phyloP scores from a whole-genome alignment of 1,139 yeast genomes.

The Hyphopichia wangnamkhiaoensis region DNA sequence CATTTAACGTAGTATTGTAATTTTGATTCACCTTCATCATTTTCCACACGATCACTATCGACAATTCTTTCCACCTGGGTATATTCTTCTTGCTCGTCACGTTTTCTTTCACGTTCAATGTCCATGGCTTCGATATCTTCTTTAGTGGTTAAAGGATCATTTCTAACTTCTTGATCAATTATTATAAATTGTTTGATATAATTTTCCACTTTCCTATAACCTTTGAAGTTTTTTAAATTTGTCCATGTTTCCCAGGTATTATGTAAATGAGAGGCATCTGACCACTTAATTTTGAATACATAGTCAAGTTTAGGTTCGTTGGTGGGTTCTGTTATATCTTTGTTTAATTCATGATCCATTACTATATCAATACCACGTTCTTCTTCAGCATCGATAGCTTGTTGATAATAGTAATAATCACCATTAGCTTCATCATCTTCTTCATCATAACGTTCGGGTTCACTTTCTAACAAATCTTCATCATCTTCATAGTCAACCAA shows the following conservation, averaged over 20 bases:
- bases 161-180: slow-evolving; percentile 71
- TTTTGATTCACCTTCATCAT: slow-evolving; percentile 63
- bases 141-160: slow-evolving; percentile 76
- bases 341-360: slow-evolving; percentile 51
- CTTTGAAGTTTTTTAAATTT: slow-evolving; percentile 58
- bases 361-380: slow-evolving; percentile 51
- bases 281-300: slow-evolving; percentile 82
- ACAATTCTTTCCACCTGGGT: slow-evolving; percentile 89
- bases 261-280: slow-evolving; percentile 83
- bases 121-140: slow-evolving; percentile 95
- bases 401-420: slow-evolving; percentile 42
- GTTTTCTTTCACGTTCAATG: slow-evolving; percentile 78
- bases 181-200: slow-evolving; percentile 79
- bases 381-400: slow-evolving; percentile 38
- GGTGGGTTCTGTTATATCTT: slow-evolving; percentile 37
- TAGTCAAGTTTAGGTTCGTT: slow-evolving; percentile 61
- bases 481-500: slow-evolving; percentile 73
- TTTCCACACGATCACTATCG: slow-evolving; percentile 74
- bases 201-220: slow-evolving; percentile 85
- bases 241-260: slow-evolving; percentile 89
- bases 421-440: slow-evolving; percentile 29
- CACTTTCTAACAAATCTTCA: slow-evolving; percentile 59
- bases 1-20: slow-evolving; percentile 88
- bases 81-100: slow-evolving; percentile 83
- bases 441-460: slow-evolving; percentile 46